Evolutionary conservation across 495 filamentous ascomycete species (phyloP).

Genomic region (Hyaloscypha hepaticicola): DNA sequence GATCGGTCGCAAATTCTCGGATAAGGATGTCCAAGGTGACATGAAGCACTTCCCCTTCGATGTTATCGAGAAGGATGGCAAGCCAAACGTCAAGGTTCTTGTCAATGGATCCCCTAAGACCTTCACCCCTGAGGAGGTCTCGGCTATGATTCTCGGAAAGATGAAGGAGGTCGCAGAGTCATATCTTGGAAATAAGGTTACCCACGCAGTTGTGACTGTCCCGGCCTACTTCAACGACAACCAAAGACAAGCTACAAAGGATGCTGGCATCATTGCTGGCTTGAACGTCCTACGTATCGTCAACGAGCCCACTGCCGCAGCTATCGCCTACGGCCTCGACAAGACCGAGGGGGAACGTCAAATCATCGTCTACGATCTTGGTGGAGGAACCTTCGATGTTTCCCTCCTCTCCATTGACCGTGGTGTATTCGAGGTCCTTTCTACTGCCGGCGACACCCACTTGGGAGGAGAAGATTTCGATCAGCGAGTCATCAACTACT

Average conservation of each 20-base stretch:
- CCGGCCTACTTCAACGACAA: constrained; percentile 99
- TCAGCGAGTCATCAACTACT: constrained; percentile 95
- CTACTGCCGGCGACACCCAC: constrained; percentile 99
- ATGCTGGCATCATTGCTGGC: constrained; percentile 90
- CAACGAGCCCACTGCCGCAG: constrained; percentile 89
- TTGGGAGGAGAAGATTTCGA: constrained; percentile 99
- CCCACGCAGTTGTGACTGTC: constrained; percentile 95
- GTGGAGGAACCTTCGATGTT: constrained; percentile 99
- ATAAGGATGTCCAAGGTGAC: constrained; percentile 82
- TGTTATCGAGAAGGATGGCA: constrained; percentile 76
- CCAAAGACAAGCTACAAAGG: constrained; percentile 97
- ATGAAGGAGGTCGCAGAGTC: constrained; percentile 97
- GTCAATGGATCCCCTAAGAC: constrained; percentile 70
- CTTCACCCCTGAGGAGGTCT: constrained; percentile 86
- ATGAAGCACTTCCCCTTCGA: constrained; percentile 92
- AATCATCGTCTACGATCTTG: constrained; percentile 96
- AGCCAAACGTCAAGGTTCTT: constrained; percentile 76
- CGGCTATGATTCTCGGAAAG: constrained; percentile 85
- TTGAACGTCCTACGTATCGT: constrained; percentile 97
- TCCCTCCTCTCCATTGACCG: constrained; percentile 95
- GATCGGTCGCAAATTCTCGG: constrained; percentile 85
- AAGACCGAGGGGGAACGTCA: constrained; percentile 84
- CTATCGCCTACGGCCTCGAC: constrained; percentile 85
- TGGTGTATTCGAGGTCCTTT: constrained; percentile 96
- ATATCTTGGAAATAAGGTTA: constrained; percentile 92